phyloP scores from a whole-genome alignment of 495 filamentous ascomycete genomes.

The Halenospora varia region DNA sequence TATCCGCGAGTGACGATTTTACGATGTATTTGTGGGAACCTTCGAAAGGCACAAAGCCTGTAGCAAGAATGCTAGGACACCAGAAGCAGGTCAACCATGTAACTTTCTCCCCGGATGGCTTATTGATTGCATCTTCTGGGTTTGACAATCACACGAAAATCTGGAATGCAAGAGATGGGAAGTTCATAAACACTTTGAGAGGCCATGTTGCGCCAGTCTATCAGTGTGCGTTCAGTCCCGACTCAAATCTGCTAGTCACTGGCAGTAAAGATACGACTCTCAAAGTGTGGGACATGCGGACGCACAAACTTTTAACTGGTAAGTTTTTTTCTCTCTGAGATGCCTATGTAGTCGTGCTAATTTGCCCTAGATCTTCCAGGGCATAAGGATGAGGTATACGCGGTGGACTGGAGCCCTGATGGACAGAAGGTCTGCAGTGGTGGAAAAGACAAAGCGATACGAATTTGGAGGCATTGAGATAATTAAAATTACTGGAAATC shows the following conservation, averaged over 20 bases:
- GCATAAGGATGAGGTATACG: conserved; percentile 92
- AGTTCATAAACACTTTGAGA: conserved; percentile 80
- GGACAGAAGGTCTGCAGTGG: conserved; percentile 82
- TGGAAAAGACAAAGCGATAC: conserved; percentile 87
- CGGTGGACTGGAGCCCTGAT: conserved; percentile 88
- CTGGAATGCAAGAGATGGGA: conserved; percentile 72
- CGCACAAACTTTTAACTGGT: conserved; percentile 66
- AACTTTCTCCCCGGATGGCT: conserved; percentile 85
- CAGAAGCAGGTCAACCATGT: conserved; percentile 97
- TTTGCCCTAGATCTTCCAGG: conserved; percentile 72
- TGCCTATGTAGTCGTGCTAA: background rate
- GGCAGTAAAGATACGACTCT: conserved; percentile 89
- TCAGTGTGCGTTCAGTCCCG: conserved; percentile 84
- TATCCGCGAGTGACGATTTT: conserved; percentile 91
- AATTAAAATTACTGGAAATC: background rate
- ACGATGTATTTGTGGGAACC: conserved; percentile 98
- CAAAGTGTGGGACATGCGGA: conserved; percentile 89
- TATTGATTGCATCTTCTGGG: conserved; percentile 76
- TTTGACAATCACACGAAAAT: conserved; percentile 94
- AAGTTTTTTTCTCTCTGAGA: conserved; percentile 2
- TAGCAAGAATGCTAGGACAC: conserved; percentile 86
- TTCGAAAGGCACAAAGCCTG: conserved; percentile 68
- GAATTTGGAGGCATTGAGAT: conserved; percentile 59
- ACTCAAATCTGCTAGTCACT: conserved; percentile 80
- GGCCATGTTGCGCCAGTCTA: conserved; percentile 95